These are phyloP conservation scores for Clohesyomyces aquaticus DNA, from an alignment of 495 filamentous ascomycete species.

Conservation along the genomic window DNA sequence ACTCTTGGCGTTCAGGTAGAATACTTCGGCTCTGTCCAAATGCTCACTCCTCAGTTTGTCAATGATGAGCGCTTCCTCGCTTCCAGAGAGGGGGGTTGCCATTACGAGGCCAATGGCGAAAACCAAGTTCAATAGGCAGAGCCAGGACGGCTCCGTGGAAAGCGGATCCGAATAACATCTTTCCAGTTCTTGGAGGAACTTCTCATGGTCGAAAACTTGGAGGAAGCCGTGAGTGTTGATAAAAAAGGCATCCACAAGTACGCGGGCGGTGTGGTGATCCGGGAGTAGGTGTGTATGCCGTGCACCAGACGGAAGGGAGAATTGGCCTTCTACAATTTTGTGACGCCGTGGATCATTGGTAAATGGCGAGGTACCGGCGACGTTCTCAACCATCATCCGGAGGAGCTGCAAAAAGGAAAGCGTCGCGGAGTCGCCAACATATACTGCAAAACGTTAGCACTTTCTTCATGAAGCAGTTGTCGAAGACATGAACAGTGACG, in stretches of 20 bases:
- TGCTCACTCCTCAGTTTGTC: constrained; percentile 53
- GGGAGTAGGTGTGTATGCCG: constrained; percentile 57
- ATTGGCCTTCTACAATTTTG: constrained; percentile 66
- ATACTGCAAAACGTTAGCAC: constrained; percentile 51
- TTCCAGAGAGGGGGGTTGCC: constrained; percentile 56
- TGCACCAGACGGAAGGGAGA: constrained; percentile 53
- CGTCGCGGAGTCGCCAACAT: constrained; percentile 74
- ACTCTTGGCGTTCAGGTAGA: constrained; percentile 61
- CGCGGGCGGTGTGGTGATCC: constrained; percentile 56
- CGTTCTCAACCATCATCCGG: constrained; percentile 70
- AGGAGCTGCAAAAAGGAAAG: constrained; percentile 73
- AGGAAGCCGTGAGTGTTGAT: constrained; percentile 63
- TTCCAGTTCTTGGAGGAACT: constrained; percentile 55
- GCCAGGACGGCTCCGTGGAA: constrained; percentile 51
- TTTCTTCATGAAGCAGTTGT: no score
- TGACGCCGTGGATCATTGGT: constrained; percentile 71
- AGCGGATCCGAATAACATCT: constrained; percentile 59
- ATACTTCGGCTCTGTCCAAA: constrained; percentile 59
- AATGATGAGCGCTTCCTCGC: constrained; percentile 54
- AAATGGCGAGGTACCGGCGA: constrained; percentile 66
- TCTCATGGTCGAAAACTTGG: constrained; percentile 56
- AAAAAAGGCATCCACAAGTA: constrained; percentile 64
- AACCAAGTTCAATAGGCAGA: constrained; percentile 62
- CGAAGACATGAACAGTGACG: neutral
- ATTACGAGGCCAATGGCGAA: constrained; percentile 63